Evolutionary conservation across 805 yeast genomes (phyloP).

Genomic region (Metschnikowia amazonensis): DNA sequence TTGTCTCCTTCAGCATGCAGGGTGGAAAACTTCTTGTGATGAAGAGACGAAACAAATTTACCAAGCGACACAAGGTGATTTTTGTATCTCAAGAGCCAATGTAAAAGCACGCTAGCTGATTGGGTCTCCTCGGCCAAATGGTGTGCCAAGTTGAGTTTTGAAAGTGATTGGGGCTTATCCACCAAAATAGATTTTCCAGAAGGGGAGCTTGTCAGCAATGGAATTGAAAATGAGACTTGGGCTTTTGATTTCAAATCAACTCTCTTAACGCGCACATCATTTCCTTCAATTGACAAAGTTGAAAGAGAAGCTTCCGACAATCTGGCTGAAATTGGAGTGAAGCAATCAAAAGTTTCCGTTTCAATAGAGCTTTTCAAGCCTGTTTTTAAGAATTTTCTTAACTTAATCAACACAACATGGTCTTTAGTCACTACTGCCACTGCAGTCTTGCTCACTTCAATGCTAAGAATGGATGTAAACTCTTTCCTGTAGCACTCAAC

Average conservation of each 20-base stretch:
- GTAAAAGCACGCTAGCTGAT: slow-evolving; percentile 18
- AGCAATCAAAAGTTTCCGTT: not conserved
- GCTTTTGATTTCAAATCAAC: not conserved
- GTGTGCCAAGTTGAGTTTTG: slow-evolving; percentile 27
- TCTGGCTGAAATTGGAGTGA: not conserved
- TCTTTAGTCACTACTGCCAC: slow-evolving; percentile 9
- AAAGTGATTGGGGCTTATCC: slow-evolving; percentile 30
- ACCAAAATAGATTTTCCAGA: slow-evolving; percentile 22
- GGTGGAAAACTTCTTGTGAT: not conserved
- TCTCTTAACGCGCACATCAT: not conserved
- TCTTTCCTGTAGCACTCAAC: slow-evolving; percentile 2
- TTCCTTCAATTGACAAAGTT: not conserved
- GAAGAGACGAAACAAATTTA: slow-evolving; percentile 13
- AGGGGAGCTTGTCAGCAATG: slow-evolving; percentile 1
- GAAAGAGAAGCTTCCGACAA: not conserved
- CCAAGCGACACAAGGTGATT: slow-evolving; percentile 38
- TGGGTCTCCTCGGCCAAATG: slow-evolving; percentile 30
- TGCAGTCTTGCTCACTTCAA: not conserved
- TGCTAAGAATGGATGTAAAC: slow-evolving; percentile 4
- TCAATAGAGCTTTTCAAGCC: not conserved
- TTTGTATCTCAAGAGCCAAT: slow-evolving; percentile 28
- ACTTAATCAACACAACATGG: slow-evolving; percentile 5
- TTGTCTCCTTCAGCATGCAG: slow-evolving; percentile 16
- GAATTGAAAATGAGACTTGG: not conserved
- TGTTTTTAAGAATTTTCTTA: slow-evolving; percentile 4